Evolutionary conservation across 331 rosid species (phyloP).

Genomic region (Erythrophleum ivorense): DNA sequence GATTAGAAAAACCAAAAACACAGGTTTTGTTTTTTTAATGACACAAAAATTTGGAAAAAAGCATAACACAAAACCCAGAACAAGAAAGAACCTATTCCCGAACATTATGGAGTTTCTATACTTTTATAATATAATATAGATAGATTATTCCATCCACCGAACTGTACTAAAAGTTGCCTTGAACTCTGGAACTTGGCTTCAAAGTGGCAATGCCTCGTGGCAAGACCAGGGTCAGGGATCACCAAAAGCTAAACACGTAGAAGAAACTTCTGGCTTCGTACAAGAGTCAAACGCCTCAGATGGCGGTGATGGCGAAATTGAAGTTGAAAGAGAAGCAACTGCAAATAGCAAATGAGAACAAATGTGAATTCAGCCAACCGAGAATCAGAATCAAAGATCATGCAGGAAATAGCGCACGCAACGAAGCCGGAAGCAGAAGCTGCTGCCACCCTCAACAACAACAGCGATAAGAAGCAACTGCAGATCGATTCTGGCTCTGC

Average conservation of each 20-base stretch:
- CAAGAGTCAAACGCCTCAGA: constrained; percentile 38
- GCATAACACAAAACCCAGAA: too few species aligned
- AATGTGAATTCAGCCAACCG: background rate
- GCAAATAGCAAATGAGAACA: background rate
- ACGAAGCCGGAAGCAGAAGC: constrained; percentile 16
- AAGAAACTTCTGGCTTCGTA: background rate
- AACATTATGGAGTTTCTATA: too few species aligned
- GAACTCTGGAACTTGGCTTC: too few species aligned
- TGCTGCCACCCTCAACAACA: constrained; percentile 11
- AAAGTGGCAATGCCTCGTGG: too few species aligned
- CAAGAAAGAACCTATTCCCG: too few species aligned
- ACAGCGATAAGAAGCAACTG: background rate
- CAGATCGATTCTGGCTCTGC: constrained; percentile 56
- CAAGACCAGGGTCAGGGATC: background rate
- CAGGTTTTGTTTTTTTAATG: too few species aligned
- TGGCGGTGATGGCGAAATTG: constrained; percentile 17
- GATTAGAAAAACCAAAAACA: too few species aligned
- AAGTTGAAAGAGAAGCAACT: background rate
- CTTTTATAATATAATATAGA: too few species aligned
- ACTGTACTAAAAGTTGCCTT: too few species aligned
- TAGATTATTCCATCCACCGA: too few species aligned
- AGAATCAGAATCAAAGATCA: constrained; percentile 7
- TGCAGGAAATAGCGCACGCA: constrained; percentile 36
- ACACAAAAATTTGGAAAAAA: too few species aligned
- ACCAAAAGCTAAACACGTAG: constrained; percentile 29